Evolutionary conservation across 495 filamentous ascomycete species (phyloP).

Genomic region (Penicillium steckii): DNA sequence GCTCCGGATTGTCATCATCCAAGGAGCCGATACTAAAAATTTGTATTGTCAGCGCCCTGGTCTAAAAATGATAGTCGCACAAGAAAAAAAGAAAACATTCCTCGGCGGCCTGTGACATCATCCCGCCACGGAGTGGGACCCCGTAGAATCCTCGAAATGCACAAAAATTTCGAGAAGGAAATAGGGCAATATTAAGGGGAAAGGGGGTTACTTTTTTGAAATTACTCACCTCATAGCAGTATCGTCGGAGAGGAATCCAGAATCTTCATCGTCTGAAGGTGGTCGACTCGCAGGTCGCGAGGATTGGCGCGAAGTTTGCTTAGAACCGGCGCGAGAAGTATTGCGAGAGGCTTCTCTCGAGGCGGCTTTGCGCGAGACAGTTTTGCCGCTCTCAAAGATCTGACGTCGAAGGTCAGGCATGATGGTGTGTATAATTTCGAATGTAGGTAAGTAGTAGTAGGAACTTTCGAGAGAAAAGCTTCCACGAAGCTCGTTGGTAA

Average conservation of each 20-base stretch:
- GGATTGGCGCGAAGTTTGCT: conserved; percentile 59
- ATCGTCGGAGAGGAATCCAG: conserved; percentile 61
- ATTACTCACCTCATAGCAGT: conserved; percentile 65
- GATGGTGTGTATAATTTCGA: conserved; percentile 13
- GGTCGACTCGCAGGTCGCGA: conserved; percentile 56
- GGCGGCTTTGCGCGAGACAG: conserved; percentile 84
- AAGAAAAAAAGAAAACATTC: background rate
- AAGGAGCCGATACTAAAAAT: conserved; percentile 42
- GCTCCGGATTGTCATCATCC: conserved; percentile 60
- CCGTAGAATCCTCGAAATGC: conserved; percentile 15
- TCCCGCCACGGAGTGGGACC: conserved; percentile 33
- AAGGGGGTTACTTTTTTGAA: background rate
- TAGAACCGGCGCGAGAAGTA: conserved; percentile 62
- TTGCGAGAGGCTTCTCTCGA: conserved; percentile 66
- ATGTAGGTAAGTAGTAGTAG: background rate
- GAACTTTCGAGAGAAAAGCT: background rate
- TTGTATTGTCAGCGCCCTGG: conserved; percentile 10
- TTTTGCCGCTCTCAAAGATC: conserved; percentile 83
- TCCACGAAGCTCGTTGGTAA: background rate
- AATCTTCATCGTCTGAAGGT: conserved; percentile 77
- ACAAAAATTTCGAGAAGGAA: conserved; percentile 6
- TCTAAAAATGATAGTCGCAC: background rate
- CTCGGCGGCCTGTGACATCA: conserved; percentile 34
- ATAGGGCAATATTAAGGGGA: background rate
- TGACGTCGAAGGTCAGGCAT: conserved; percentile 70